Conservation (phyloP, 805 yeast genomes). For the Zygotorulaspora chibaensis region DNA sequence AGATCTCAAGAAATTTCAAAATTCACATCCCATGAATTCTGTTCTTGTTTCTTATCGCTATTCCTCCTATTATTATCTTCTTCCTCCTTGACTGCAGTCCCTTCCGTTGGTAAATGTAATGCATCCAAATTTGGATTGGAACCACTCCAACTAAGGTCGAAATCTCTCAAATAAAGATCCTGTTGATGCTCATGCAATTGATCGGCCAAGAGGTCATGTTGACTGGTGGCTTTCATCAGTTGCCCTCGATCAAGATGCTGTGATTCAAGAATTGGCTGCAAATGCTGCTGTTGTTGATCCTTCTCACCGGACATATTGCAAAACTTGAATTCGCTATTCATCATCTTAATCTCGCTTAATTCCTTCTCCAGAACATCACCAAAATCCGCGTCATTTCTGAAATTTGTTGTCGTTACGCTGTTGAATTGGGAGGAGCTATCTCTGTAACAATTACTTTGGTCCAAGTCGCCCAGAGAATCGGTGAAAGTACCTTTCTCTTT, state of each 20-base stretch:
- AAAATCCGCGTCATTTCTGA: background rate
- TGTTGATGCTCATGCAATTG: background rate
- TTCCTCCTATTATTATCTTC: conserved; percentile 2
- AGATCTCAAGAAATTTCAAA: conserved; percentile 6
- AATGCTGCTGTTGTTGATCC: background rate
- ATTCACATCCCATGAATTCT: conserved; percentile 11
- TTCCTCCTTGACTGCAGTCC: background rate
- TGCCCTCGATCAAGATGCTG: background rate
- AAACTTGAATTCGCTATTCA: conserved; percentile 7
- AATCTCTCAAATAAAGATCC: background rate
- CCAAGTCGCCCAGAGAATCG: conserved; percentile 10
- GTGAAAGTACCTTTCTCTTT: background rate
- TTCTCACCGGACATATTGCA: background rate
- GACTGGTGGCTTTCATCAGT: background rate
- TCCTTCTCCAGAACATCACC: conserved; percentile 7
- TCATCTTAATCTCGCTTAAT: conserved; percentile 6
- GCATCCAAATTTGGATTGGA: background rate
- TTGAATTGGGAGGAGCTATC: conserved; percentile 1
- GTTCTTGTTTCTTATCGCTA: conserved; percentile 5
- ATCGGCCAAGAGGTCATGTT: background rate
- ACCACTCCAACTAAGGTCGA: background rate
- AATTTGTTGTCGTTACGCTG: background rate
- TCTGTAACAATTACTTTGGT: conserved; percentile 6
- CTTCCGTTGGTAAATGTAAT: background rate
- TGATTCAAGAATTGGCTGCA: background rate